Evolutionary conservation across 1,284 basidiomycete species (phyloP), one percentile per base, ranked within the genome.

Genomic region (Leccinum holopus): DNA sequence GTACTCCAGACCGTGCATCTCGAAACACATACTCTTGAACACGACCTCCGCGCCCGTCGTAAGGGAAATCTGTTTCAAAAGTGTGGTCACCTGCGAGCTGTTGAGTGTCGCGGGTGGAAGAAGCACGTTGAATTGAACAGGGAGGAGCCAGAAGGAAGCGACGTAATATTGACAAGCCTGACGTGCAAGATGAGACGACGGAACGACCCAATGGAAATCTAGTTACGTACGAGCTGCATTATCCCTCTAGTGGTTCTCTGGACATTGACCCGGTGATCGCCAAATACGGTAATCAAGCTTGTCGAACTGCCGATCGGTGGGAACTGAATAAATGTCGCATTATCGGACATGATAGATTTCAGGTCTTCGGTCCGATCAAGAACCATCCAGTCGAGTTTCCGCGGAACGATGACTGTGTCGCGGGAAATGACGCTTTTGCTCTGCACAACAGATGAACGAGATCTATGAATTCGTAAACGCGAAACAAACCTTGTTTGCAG

Each of bases 331-430:
- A 94, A 98, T 14, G 97, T 97, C 44, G 93, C 94, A 69, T 98
- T 98, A 81, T 98, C 97, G 70, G 88, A 88, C 95, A 98, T 98
- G 74, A 96, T 87, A 25, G 87, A 83, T 75, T 90, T 93, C 68
- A 98, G 81, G 68, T 97, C 95, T 62, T 98, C 96, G 35, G 92
- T 83, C 51, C 92, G 88, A 76, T 99, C 95, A 18, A 91, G 91
- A 61, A 98, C 87, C 85, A 99, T 91, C 96, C 97, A 98, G 74
- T 99, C 97, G 67, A 99, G 82, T 77, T 99, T 99, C 66, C 97
- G 90, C 44, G 97, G 97, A 33, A 98, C 83, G 65, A 98, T 91
- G 11, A 94, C 92, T 4, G 94, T 95, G 73, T 98, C 95, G 65
- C 95, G 84, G 18, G 95, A 96, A 63, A 98, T 91, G 67, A 97